Conservation (phyloP, 1,139 yeast genomes). For the Geotrichum australiense region DNA sequence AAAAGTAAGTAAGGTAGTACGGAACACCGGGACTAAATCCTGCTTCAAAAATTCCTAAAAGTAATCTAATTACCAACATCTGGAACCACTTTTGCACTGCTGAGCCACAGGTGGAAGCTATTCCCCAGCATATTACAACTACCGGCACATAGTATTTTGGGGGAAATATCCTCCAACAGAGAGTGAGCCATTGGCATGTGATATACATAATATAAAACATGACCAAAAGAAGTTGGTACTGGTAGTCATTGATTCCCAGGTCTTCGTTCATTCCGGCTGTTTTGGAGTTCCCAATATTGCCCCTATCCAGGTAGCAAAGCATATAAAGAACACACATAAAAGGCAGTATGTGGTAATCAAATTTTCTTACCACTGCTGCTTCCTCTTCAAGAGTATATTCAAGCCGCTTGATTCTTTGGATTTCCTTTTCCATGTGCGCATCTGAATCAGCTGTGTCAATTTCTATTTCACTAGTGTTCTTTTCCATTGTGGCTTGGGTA, state of each 20-base stretch:
- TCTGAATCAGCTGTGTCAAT: no score
- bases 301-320: conserved; percentile 36
- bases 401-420: conserved; percentile 35
- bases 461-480: no score
- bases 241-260: conserved; percentile 39
- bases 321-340: conserved; percentile 26
- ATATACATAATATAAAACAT: conserved; percentile 26
- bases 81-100: conserved; percentile 45
- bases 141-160: conserved; percentile 14
- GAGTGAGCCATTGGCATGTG: conserved; percentile 26
- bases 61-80: conserved; percentile 47
- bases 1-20: conserved; percentile 25
- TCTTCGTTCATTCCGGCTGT: conserved; percentile 47
- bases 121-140: conserved; percentile 19
- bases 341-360: conserved; percentile 25
- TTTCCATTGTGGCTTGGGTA: no score
- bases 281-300: conserved; percentile 46
- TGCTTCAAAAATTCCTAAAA: conserved; percentile 53
- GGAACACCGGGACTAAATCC: conserved; percentile 47
- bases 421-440: no score
- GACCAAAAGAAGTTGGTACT: conserved; percentile 27
- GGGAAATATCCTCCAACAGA: conserved; percentile 17
- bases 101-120: conserved; percentile 13
- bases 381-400: conserved; percentile 20
- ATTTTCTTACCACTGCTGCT: conserved; percentile 18